phyloP scores from a whole-genome alignment of 73 alveolate genomes.

The Paramecium octaurelia region DNA sequence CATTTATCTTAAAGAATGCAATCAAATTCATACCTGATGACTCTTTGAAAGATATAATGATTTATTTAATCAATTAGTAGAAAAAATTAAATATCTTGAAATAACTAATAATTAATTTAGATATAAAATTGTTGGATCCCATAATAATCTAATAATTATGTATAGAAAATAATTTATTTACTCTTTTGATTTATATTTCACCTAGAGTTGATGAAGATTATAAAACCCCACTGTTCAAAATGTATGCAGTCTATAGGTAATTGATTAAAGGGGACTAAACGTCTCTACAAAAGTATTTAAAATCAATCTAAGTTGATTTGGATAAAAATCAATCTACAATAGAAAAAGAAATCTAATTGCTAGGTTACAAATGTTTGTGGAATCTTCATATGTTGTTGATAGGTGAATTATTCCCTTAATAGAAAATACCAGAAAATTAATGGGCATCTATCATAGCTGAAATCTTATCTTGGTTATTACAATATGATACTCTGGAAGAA shows the following conservation, averaged over 20 bases:
- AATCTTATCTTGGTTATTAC: neutral
- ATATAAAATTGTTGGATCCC: conserved; percentile 14
- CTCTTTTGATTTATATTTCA: conserved; percentile 8
- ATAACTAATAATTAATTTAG: conserved; percentile 32
- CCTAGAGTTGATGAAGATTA: conserved; percentile 52
- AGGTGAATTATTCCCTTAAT: conserved; percentile 7
- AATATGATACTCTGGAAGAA: conserved; percentile 15
- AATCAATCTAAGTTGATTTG: neutral
- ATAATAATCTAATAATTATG: neutral
- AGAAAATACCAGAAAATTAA: neutral
- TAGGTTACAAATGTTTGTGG: conserved; percentile 42
- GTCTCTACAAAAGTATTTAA: neutral
- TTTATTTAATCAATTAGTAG: neutral
- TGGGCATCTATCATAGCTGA: neutral
- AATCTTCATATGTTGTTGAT: neutral
- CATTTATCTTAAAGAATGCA: neutral
- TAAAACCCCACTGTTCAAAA: conserved; percentile 33
- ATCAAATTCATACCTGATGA: conserved; percentile 40
- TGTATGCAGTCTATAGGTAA: conserved; percentile 29
- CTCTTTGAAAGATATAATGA: neutral
- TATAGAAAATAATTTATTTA: conserved; percentile 36
- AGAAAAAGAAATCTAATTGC: neutral
- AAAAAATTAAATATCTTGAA: neutral
- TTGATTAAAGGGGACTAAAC: neutral
- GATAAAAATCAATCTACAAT: neutral